Base-by-base conservation (phyloP, 2,329 filamentous ascomycete species). In the Aspergillus hortae region DNA sequence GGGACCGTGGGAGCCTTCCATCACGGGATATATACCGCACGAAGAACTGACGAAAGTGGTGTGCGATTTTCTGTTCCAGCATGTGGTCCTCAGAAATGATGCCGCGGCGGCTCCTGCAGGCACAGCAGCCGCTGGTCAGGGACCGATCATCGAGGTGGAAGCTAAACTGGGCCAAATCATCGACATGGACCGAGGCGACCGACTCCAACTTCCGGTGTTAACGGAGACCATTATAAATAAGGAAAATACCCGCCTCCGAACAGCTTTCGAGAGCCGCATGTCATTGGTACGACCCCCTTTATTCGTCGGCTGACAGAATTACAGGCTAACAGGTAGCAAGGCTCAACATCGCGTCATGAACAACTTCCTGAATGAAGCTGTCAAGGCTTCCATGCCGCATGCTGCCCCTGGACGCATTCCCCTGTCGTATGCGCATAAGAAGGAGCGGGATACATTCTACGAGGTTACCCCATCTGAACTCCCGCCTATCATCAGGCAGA, bases 81-180 rank as follows among this genome's bases (percentile, higher is more conserved):
- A 87, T 50, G 86, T 94, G 15, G 79, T 94, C 6, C 76, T 80
- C 47, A 84, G 85, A 55, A 77, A 81, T n/a, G 83, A 89, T 58
- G 72, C 84, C 48, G 76, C 74, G 10, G 78, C 85, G 35, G 80
- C 67, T 1, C 73, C 79, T 51, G 74, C 78, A 10, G 67, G 72
- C 19, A 70, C 80, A 30, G 84, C 88, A 59, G 81, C 88, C 17
- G 71, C 76, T 14, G 80, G 81, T 47, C 79, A 82, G 14, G 84
- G 84, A 6, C 86, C 91, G 12, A 82, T 90, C 54, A 85, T 96
- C 48, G 94, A 99, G 71, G 89, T 99, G 49, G 94, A 99, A 74
- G 94, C 91, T 9, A 97, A 97, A 70, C 78, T 97, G 44, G 94
- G 94, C 15, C 87, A 85, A 23, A 79, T 97, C 12, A 82, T 92